These are phyloP conservation scores for Cercospora citrullina DNA, from an alignment of 2,329 filamentous ascomycete species.

Conservation along the genomic window DNA sequence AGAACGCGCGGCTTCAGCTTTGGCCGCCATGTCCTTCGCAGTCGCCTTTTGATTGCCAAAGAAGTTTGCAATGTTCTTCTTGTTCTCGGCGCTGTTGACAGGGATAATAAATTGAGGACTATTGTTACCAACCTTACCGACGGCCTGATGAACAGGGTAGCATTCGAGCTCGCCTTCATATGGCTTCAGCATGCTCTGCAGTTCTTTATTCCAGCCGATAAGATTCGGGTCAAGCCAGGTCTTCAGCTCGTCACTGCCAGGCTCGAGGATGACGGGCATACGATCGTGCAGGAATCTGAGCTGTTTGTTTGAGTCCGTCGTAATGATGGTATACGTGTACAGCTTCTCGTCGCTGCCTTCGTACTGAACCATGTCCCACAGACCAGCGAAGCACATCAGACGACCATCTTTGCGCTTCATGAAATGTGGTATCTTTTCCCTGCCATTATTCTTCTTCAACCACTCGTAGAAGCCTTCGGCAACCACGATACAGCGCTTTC, in stretches of 20 bases:
- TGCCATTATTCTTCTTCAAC: constrained; percentile 74
- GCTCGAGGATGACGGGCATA: constrained; percentile 91
- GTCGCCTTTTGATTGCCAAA: constrained; percentile 63
- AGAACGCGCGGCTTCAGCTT: constrained; percentile 37
- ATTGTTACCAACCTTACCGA: constrained; percentile 92
- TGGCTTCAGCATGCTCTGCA: constrained; percentile 78
- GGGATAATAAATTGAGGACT: constrained; percentile 81
- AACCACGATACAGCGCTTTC: constrained; percentile 82
- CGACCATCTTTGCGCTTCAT: constrained; percentile 77
- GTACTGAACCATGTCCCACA: constrained; percentile 87
- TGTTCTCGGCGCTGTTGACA: constrained; percentile 81
- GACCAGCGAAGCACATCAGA: constrained; percentile 83
- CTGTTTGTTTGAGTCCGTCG: constrained; percentile 79
- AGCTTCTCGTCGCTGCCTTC: constrained; percentile 69
- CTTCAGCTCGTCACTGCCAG: constrained; percentile 67
- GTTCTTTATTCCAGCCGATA: constrained; percentile 71
- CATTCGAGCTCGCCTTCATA: constrained; percentile 77
- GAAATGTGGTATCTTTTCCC: constrained; percentile 82
- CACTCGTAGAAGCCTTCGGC: constrained; percentile 97
- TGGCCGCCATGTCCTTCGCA: constrained; percentile 38
- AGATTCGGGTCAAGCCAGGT: constrained; percentile 76
- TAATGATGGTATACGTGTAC: constrained; percentile 93
- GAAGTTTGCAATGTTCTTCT: constrained; percentile 91
- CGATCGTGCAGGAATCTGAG: constrained; percentile 86
- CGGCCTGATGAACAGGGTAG: constrained; percentile 83